Evolutionary conservation across 208 protist species (phyloP).

Genomic region (Naegleria lovaniensis): DNA sequence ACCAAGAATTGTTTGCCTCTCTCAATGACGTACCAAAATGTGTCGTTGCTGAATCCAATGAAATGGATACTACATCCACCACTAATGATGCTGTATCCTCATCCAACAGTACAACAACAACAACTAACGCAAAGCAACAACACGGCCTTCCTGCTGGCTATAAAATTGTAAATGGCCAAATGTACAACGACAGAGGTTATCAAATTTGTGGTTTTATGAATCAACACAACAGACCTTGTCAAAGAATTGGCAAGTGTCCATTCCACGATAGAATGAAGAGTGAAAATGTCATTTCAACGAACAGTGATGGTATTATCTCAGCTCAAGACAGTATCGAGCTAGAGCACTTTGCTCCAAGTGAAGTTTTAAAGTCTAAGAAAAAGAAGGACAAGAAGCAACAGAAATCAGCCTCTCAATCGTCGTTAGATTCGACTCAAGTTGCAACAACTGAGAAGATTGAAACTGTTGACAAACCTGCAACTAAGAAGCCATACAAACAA

Average conservation of each 20-base stretch:
- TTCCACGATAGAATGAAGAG: neutral
- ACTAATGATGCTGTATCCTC: neutral
- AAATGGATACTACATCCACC: neutral
- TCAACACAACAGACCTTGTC: slow-evolving; percentile 29
- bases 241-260: slow-evolving; percentile 22
- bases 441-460: no score
- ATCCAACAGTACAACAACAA: neutral
- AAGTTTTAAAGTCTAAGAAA: neutral
- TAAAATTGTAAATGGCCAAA: neutral
- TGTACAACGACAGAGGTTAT: slow-evolving; percentile 22
- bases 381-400: neutral
- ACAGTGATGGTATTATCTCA: neutral
- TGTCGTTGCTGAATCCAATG: neutral
- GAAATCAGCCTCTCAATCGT: neutral
- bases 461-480: neutral
- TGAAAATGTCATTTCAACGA: neutral
- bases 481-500: slow-evolving; percentile 32
- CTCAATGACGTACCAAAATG: neutral
- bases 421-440: no score
- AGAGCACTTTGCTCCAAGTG: neutral
- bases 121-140: no score
- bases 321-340: neutral
- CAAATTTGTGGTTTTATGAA: slow-evolving; percentile 22
- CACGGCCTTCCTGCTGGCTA: neutral
- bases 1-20: neutral